Evolutionary conservation across 179 eudicot genomes (phyloP).

Genomic region (Silene noctiflora): DNA sequence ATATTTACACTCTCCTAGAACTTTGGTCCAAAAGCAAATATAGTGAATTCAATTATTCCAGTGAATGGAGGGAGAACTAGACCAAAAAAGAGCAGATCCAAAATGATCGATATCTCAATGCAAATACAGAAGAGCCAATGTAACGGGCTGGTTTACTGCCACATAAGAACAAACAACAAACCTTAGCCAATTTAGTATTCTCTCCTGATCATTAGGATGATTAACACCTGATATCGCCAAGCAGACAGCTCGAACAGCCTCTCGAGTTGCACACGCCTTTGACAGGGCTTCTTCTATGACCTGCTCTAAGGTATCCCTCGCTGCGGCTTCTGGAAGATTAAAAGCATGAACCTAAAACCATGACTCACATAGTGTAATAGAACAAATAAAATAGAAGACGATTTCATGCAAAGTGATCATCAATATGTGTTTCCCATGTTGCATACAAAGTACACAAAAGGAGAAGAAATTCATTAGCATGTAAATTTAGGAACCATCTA

Average conservation of each 20-base stretch:
- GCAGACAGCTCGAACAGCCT: slow-evolving; percentile 69
- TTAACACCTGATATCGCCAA: slow-evolving; percentile 82
- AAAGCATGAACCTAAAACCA: neutral
- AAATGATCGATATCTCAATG: neutral
- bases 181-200: slow-evolving; percentile 67
- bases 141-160: neutral
- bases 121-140: neutral
- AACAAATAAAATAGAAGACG: too few relatives aligned
- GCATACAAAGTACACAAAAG: neutral
- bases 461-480: neutral
- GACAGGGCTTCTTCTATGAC: slow-evolving; percentile 66
- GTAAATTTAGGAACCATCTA: neutral
- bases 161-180: slow-evolving; percentile 25
- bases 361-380: neutral
- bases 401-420: too few relatives aligned
- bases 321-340: slow-evolving; percentile 53
- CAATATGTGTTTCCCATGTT: neutral
- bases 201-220: slow-evolving; percentile 69
- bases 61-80: too few relatives aligned
- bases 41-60: too few relatives aligned
- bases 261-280: slow-evolving; percentile 45
- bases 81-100: too few relatives aligned
- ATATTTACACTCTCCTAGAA: too few relatives aligned
- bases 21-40: too few relatives aligned
- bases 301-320: slow-evolving; percentile 60